Evolutionary conservation across 2,329 filamentous ascomycete species (phyloP).

Genomic region (Fusarium odoratissimum): DNA sequence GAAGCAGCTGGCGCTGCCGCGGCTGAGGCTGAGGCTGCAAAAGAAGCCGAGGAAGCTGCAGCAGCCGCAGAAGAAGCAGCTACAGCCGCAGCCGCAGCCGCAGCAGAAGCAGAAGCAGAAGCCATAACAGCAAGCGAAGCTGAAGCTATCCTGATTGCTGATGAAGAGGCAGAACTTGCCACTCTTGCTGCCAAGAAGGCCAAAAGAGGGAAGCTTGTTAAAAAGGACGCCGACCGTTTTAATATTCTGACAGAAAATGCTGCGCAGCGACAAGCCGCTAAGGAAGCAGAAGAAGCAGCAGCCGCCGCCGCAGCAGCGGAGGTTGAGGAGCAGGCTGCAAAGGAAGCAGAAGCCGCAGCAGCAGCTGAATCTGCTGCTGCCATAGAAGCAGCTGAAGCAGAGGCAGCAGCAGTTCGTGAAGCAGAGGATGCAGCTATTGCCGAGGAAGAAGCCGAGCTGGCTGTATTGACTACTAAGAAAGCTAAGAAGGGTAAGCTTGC

Average conservation of each 20-base stretch:
- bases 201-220: conserved; percentile 39
- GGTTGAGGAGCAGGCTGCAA: conserved; percentile 30
- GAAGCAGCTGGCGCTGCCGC: conserved; percentile 42
- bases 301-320: conserved; percentile 18
- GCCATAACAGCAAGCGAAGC: conserved; percentile 30
- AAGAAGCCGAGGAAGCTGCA: conserved; percentile 18
- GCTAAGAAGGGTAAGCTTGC: conserved; percentile 31
- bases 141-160: conserved; percentile 24
- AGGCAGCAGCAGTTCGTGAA: conserved; percentile 30
- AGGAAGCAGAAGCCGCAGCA: conserved; percentile 46
- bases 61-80: conserved; percentile 31
- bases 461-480: conserved; percentile 27
- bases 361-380: conserved; percentile 5
- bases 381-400: conserved; percentile 25
- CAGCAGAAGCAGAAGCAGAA: conserved; percentile 28
- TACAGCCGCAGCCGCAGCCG: conserved; percentile 12
- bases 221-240: conserved; percentile 40
- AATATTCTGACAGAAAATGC: conserved; percentile 40
- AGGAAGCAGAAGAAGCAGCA: conserved; percentile 42
- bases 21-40: conserved; percentile 17
- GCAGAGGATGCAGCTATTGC: conserved; percentile 18
- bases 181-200: conserved; percentile 36
- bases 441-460: conserved; percentile 34
- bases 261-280: conserved; percentile 34
- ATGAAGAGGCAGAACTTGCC: conserved; percentile 41